Percentiles rank a stretch among this genome's conserved stretches.
These are phyloP conservation scores for Solanum tarapatanum DNA, from an alignment of 257 asterid genomes.

Conservation along the genomic window DNA sequence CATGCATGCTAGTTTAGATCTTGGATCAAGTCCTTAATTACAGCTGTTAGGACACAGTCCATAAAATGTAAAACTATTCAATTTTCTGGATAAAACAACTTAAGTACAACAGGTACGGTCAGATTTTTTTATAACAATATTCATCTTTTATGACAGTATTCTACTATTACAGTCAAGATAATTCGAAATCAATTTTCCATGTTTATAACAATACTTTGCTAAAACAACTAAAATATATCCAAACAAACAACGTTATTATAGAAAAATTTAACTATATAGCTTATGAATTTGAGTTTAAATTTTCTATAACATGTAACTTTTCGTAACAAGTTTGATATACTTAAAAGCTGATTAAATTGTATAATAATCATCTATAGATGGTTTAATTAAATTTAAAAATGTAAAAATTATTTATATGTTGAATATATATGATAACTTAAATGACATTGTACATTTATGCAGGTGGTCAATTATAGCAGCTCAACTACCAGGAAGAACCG, in stretches of 20 bases:
- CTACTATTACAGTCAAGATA: neutral
- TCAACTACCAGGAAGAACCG: conserved; percentile 14
- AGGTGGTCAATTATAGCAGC: conserved; percentile 21
- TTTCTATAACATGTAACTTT: neutral
- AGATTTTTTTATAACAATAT: neutral
- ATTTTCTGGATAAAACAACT: neutral
- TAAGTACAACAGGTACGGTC: neutral
- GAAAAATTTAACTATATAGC: neutral
- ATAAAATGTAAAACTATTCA: neutral
- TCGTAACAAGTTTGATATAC: neutral
- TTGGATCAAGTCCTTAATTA: too few species aligned
- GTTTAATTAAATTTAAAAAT: neutral
- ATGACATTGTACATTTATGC: neutral
- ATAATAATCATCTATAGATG: neutral
- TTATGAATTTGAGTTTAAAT: neutral
- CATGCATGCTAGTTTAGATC: too few species aligned
- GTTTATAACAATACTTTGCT: neutral
- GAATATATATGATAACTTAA: neutral
- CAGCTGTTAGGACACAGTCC: neutral
- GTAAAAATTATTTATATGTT: neutral
- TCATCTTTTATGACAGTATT: neutral
- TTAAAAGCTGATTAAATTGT: neutral
- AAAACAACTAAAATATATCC: neutral
- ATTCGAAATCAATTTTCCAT: neutral
- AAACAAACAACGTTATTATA: neutral